Base-by-base conservation (phyloP, 2,329 filamentous ascomycete genomes). In the Fusarium sp. region DNA sequence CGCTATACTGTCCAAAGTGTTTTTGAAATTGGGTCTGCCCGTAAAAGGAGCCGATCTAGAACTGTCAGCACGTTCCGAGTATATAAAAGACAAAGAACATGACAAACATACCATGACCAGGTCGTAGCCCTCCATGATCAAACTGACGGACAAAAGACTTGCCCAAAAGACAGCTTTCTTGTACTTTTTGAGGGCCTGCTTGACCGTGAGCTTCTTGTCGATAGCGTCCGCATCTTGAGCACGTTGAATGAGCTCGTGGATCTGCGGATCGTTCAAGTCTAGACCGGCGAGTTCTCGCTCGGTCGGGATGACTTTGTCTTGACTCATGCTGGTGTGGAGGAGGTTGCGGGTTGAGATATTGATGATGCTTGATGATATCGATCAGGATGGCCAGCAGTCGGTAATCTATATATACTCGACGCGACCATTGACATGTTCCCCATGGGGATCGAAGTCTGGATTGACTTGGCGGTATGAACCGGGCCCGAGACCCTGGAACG, bases 161-260 rank as follows among this genome's bases (percentile, higher is more conserved):
- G 46, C 47, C 60, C 60, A 58, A 23, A 52, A 58, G n/a, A 52
- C 54, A 13, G 53, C 53, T 18, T 51, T 62, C n/a, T 43, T 50
- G 9, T 62, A 59, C 46, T 58, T 58, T 7, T 44, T 40, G 11
- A 62, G 36, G 4, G 60, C 60, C 37, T 62, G 36, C 2, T 13
- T 34, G 7, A 50, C 12, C 2, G 47, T 50, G 0, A 50, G 47
- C 13, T 50, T 50, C 47, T 50, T 50, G 3, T 50, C 47, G 15
- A 6, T 15, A 13, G 36, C 18, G 16, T 53, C 50, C 4, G 50
- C 50, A 5, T 53, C 50, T 40, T 53, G 50, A 12, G 50, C 50
- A 16, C 50, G 50, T 16, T 53, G 34, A 6, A 53, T 53, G 34
- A 53, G 50, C 36, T 53, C 50, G 11, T 27, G 31, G 34, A 18